Conservation (phyloP, 1,284 basidiomycete genomes). For the Irpex sp. region DNA sequence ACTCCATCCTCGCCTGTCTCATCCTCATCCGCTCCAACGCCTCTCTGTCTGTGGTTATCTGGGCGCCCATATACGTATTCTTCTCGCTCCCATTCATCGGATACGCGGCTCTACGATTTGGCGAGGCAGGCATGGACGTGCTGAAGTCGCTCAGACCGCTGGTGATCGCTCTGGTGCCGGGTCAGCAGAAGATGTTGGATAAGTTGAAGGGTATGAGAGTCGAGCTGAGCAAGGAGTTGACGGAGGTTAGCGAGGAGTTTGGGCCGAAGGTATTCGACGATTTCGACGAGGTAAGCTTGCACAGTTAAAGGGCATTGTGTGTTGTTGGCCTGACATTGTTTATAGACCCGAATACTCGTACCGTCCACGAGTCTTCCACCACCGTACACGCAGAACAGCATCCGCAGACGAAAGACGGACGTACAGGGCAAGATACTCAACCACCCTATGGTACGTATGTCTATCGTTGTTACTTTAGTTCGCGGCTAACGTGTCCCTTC, state of each 20-base stretch:
- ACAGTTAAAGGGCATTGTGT: constrained; percentile 3
- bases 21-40: constrained; percentile 69
- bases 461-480: no score
- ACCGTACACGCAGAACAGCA: constrained; percentile 51
- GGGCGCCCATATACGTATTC: constrained; percentile 79
- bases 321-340: not conserved
- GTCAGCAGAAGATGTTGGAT: constrained; percentile 83
- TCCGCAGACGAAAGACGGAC: constrained; percentile 73
- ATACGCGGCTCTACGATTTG: constrained; percentile 94
- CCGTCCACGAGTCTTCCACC: constrained; percentile 83
- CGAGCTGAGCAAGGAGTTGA: constrained; percentile 82
- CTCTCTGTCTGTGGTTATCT: constrained; percentile 61
- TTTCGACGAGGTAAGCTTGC: constrained; percentile 65
- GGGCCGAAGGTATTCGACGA: constrained; percentile 86
- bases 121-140: constrained; percentile 98
- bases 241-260: constrained; percentile 84
- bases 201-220: constrained; percentile 77
- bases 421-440: constrained; percentile 75
- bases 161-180: constrained; percentile 86
- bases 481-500: no score
- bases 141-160: constrained; percentile 97
- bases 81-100: constrained; percentile 83
- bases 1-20: constrained; percentile 76
- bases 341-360: constrained; percentile 74
- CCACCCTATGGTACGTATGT: constrained; percentile 62